These are phyloP conservation scores for Phytophthora niederhauseri DNA, from an alignment of 352 stramenopile genomes.

Conservation along the genomic window DNA sequence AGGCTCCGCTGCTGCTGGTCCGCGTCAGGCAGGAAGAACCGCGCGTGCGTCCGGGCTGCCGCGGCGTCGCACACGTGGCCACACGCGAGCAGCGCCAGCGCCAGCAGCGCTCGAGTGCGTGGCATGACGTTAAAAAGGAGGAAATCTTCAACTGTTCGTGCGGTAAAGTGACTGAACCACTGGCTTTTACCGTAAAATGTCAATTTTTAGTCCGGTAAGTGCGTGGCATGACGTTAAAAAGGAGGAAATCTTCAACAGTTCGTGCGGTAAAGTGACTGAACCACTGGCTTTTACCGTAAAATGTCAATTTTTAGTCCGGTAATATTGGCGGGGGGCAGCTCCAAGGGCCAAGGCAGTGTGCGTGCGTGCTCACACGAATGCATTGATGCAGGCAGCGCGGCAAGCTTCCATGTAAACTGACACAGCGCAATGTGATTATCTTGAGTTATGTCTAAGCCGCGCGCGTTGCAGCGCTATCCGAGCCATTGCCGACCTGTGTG, in stretches of 20 bases:
- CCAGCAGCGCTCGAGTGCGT: conserved; percentile 13
- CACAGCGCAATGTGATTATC: conserved; percentile 31
- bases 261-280: conserved; percentile 8
- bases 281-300: background rate
- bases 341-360: too few relatives aligned
- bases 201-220: background rate
- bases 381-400: too few relatives aligned
- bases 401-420: background rate
- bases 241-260: conserved; percentile 23
- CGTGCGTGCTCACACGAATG: too few relatives aligned
- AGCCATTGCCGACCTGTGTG: background rate
- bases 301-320: background rate
- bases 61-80: conserved; percentile 1
- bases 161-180: conserved; percentile 3
- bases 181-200: background rate
- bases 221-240: background rate
- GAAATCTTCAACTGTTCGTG: conserved; percentile 26
- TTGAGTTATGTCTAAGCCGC: conserved; percentile 31
- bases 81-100: conserved; percentile 20
- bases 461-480: background rate
- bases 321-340: background rate
- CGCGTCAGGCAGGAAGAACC: conserved; percentile 60
- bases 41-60: conserved; percentile 34
- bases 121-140: background rate
- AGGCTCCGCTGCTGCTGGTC: conserved; percentile 33